Evolutionary conservation across 768 basidiomycete genomes (phyloP).

Genomic region (Asterophora parasitica): DNA sequence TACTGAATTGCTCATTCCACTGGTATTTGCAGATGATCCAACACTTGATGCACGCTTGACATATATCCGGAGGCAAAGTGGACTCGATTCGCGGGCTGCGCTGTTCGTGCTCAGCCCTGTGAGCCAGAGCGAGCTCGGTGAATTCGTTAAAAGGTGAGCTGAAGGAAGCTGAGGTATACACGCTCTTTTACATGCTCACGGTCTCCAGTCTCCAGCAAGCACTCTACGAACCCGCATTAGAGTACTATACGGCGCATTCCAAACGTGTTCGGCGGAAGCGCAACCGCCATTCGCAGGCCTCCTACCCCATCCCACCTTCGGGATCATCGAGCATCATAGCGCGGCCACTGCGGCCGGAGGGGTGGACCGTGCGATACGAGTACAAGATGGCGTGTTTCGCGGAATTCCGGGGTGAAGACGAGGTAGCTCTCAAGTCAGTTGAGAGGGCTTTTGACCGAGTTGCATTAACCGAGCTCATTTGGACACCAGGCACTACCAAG

Average conservation of each 20-base stretch:
- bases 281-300: conserved; percentile 66
- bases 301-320: conserved; percentile 48
- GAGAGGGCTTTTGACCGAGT: conserved; percentile 7
- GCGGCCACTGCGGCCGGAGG: conserved; percentile 72
- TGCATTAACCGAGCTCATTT: conserved; percentile 10
- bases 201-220: conserved; percentile 75
- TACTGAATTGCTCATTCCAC: background rate
- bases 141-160: conserved; percentile 78
- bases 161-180: background rate
- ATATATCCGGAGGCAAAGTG: conserved; percentile 81
- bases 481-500: conserved; percentile 79
- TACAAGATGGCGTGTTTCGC: conserved; percentile 98
- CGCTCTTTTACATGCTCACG: background rate
- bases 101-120: conserved; percentile 96
- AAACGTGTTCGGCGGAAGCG: conserved; percentile 90
- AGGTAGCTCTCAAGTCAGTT: conserved; percentile 85
- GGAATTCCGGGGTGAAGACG: conserved; percentile 89
- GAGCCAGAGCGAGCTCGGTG: conserved; percentile 73
- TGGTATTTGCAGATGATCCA: conserved; percentile 62
- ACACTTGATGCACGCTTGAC: conserved; percentile 79
- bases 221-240: conserved; percentile 81
- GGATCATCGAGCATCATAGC: conserved; percentile 38
- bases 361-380: conserved; percentile 96
- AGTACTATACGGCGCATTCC: conserved; percentile 91
- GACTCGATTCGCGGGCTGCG: conserved; percentile 86